Evolutionary conservation across 331 rosid genomes (phyloP).

Genomic region (Saraca asoca): DNA sequence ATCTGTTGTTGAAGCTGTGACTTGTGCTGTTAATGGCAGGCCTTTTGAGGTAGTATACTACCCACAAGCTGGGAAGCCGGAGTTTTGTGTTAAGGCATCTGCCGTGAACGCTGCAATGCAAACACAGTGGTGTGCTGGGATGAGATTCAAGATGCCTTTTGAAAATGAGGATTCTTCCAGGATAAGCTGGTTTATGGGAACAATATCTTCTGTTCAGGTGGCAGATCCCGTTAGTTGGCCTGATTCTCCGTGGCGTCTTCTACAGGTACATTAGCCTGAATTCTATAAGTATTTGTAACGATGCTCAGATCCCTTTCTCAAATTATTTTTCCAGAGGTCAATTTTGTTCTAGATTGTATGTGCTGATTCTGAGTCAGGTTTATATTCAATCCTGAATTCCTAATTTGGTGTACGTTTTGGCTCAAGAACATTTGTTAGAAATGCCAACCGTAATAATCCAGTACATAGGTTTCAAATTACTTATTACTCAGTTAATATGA

Average conservation of each 20-base stretch:
- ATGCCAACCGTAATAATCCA: too few relatives aligned
- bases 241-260: constrained; percentile 91
- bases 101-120: constrained; percentile 74
- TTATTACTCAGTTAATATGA: too few relatives aligned
- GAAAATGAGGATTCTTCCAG: constrained; percentile 94
- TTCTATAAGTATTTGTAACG: too few relatives aligned
- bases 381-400: neutral
- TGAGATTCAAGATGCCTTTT: constrained; percentile 96
- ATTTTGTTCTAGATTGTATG: neutral
- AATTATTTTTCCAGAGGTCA: neutral
- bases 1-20: constrained; percentile 72
- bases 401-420: too few relatives aligned
- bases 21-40: constrained; percentile 70
- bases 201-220: constrained; percentile 69
- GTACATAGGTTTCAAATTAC: too few relatives aligned
- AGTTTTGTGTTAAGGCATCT: constrained; percentile 79
- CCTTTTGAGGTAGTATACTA: constrained; percentile 81
- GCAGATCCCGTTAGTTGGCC: constrained; percentile 78
- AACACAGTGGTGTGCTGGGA: constrained; percentile 76
- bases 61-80: constrained; percentile 83
- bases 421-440: too few relatives aligned
- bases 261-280: constrained; percentile 55
- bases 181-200: constrained; percentile 99
- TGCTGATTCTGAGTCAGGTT: constrained; percentile 18
- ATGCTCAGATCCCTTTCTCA: too few relatives aligned